Percentiles rank a stretch among this genome's conserved stretches.
phyloP scores from a whole-genome alignment of 2,329 filamentous ascomycete species.

The Coniochaeta sp. region DNA sequence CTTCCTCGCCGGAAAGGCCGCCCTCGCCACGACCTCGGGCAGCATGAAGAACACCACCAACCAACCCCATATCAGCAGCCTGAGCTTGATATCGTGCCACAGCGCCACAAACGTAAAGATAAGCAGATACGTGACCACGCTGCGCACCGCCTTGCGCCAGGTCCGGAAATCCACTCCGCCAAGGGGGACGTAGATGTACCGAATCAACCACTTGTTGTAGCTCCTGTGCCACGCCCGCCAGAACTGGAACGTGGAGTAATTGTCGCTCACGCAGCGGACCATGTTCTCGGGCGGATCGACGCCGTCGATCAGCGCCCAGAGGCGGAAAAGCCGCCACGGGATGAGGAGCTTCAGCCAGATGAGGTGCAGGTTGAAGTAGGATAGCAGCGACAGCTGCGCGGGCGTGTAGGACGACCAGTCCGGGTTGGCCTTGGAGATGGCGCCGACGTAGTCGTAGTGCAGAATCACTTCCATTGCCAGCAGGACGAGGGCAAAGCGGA shows the following conservation, averaged over 20 bases:
- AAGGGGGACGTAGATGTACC: constrained; percentile 89
- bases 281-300: constrained; percentile 97
- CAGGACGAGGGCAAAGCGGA: constrained; percentile 74
- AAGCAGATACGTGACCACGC: constrained; percentile 67
- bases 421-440: constrained; percentile 75
- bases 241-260: constrained; percentile 84
- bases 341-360: constrained; percentile 97
- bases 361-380: constrained; percentile 92
- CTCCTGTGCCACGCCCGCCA: constrained; percentile 96
- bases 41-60: constrained; percentile 89
- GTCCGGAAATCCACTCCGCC: constrained; percentile 57
- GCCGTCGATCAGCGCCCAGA: constrained; percentile 88
- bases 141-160: constrained; percentile 41
- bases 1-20: constrained; percentile 63
- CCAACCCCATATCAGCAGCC: constrained; percentile 94
- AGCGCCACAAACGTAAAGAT: constrained; percentile 96
- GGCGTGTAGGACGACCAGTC: constrained; percentile 79
- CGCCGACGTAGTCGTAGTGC: constrained; percentile 89
- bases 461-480: constrained; percentile 86
- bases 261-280: constrained; percentile 92
- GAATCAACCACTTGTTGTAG: constrained; percentile 89
- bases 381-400: constrained; percentile 80
- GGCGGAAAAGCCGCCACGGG: constrained; percentile 95
- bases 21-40: constrained; percentile 68
- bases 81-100: constrained; percentile 94